Base-by-base conservation (phyloP, 352 stramenopile genomes). In the Globisporangium iwayamae region DNA sequence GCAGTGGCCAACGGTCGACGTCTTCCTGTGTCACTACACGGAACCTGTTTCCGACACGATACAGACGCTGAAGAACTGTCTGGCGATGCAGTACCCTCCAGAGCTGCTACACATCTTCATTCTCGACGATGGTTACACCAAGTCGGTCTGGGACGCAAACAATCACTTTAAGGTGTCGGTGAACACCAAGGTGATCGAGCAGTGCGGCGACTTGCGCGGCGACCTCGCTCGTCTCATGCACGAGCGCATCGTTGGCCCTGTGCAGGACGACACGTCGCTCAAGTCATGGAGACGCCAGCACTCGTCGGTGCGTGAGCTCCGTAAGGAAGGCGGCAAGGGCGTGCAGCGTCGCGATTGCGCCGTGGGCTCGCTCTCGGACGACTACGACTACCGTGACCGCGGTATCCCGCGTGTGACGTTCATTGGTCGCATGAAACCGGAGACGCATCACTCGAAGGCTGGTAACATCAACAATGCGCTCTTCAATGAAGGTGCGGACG, bases 391-490 rank as follows among this genome's bases (percentile, higher is more conserved):
- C 81, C 85, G 87, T 83, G 83, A 96, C 72, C 84, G 81, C 69
- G 87, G 87, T 43, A 89, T 94, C 28, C 84, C 87, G 34, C 84
- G 81, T 68, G 85, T 96, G 63, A 94, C 85, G 3, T 96, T 94
- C 53, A 78, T 94, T 48, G 87, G 87, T 68, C 85, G 87, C 56
- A 93, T 96, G 84, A 96, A 96, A 62, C 87, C 87, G 1, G 84
- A 93, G 63, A 82, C 77, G 60, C 89, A 97, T 65, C 86, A 97
- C 80, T 94, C 87, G 32, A 97, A 97, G 76, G 89, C 89, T 55
- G 89, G 89, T 76, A 97, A 97, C 83, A 94, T 97, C 66, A 97
- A 97, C 81, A 97, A 97, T 64, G 72, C 67, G 9, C 62, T 97
- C 45, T 95, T 94, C 66, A 96, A 97, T 72, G 89, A 97, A 79